Evolutionary conservation across 177 flowering plant species (phyloP).

Genomic region (Tripterygium wilfordii): DNA sequence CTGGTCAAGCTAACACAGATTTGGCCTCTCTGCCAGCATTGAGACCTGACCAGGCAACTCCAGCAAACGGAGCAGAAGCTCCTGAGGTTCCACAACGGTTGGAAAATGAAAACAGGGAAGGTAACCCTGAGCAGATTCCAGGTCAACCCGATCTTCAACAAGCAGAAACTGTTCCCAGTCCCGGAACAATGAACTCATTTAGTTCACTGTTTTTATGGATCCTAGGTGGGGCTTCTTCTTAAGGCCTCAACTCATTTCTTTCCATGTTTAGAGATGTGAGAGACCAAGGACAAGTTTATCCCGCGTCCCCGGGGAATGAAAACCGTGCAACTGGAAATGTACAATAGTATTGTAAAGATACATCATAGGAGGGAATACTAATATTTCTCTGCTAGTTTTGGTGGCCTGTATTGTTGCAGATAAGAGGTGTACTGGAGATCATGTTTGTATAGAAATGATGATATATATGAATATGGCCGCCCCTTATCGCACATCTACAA

Average conservation of each 20-base stretch:
- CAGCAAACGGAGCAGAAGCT: conserved; percentile 2
- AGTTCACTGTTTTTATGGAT: conserved; percentile 82
- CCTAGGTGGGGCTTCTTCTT: conserved; percentile 79
- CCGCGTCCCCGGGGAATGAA: conserved; percentile 39
- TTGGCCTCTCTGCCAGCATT: conserved; percentile 16
- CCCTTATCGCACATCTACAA: too few species aligned
- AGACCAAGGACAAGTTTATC: conserved; percentile 67
- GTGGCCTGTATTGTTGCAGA: too few species aligned
- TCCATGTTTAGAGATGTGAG: conserved; percentile 85
- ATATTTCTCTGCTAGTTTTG: too few species aligned
- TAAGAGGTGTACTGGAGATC: too few species aligned
- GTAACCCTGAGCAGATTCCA: conserved; percentile 28
- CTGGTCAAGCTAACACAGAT: conserved; percentile 28
- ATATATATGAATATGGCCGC: too few species aligned
- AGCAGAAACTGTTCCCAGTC: conserved; percentile 39
- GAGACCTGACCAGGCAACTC: conserved; percentile 9
- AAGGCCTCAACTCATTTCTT: conserved; percentile 72
- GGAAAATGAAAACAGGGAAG: conserved; percentile 18
- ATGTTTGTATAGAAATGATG: too few species aligned
- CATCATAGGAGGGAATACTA: too few species aligned
- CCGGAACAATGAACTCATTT: conserved; percentile 61
- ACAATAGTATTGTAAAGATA: conserved; percentile 5
- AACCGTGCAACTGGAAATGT: conserved; percentile 16
- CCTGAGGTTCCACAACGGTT: conserved; percentile 25
- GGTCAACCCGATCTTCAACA: conserved; percentile 34